Base-by-base conservation (phyloP, 495 filamentous ascomycete genomes). In the Lasiosphaeriaceae sp. region DNA sequence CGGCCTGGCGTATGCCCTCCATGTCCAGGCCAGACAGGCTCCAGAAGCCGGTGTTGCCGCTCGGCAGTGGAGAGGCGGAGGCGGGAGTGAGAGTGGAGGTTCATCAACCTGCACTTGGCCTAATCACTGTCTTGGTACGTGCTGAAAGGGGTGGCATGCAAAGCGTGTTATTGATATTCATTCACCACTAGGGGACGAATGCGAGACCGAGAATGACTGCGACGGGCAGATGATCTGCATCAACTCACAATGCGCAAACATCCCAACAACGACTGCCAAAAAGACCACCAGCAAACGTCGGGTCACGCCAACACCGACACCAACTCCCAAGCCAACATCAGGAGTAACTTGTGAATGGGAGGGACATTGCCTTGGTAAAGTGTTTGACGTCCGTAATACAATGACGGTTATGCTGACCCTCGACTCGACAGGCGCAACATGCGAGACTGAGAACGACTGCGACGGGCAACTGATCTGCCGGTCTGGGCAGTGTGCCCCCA, bases 41-140 rank as follows among this genome's bases (percentile, higher is more conserved):
- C 55, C 22, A 1, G 39, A 22, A 8, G 44, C 26, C 8, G 22
- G 49, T 0, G 29, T 55, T 21, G 48, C 11, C 20, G 52, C 57
- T 21, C 48, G 52, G 21, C 57, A 59, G 14, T 21, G 57, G 5
- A 39, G 50, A 19, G 46, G 50, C 31, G 49, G 50, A n/a, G n/a
- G n/a, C n/a, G n/a, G n/a, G n/a, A n/a, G n/a, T n/a, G n/a, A n/a
- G n/a, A n/a, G n/a, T 19, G 39, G 34, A 23, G 26, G 50, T 20
- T 39, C 22, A 24, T 24, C 37, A 9, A 50, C 51, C 19, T 67
- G 65, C 37, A 31, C 39, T 0, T 67, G 65, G 65, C 57, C 63
- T 11, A 63, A 55, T 17, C 65, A 67, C 52, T 67, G 65, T 19
- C 46, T 67, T 37, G 65, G 65, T 67, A 49, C 23, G 60, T 35